Base-by-base conservation (phyloP, 2,329 filamentous ascomycete genomes). In the Saccharata proteae region DNA sequence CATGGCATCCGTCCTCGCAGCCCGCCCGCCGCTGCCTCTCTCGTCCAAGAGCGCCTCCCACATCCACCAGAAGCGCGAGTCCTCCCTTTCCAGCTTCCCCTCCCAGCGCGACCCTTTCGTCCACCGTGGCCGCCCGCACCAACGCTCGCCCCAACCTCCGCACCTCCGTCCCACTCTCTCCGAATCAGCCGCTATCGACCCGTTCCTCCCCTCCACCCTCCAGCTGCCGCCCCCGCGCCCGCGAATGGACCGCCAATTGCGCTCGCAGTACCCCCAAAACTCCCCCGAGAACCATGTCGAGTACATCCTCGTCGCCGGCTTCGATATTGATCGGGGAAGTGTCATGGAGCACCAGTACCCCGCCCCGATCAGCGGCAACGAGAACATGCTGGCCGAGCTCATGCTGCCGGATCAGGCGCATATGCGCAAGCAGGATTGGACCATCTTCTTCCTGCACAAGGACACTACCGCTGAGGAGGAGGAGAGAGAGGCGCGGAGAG, bases 311-410 rank as follows among this genome's bases (percentile, higher is more conserved):
- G 90, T 98, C 33, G 90, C 90, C 4, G 93, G 85, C 3, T 98
- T 98, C 58, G 85, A 96, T 57, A 93, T 96, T 47, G 88, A 96
- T 55, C 77, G 83, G 32, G 90, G 90, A 3, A 88, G 88, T 27
- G 77, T 94, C 45, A 96, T 98, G 90, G 90, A 98, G 53, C 86
- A 98, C 53, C 90, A 98, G 52, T 98, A 88, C 51, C 90, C 90
- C 0, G 78, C 83, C 24, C 77, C 88, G 30, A 96, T 98, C 40
- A 94, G 85, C 30, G 88, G 90, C 18, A 88, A 98, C 52, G 90
- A 98, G 61, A 80, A 93, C 48, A 96, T 96, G 86, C 61, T 98
- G 49, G 90, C 90, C 5, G 90, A 98, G 63, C 72, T 98, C 48
- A 98, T 98, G 90, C 64, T 98, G 53, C 90, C 90, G 0, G 90